phyloP scores from a whole-genome alignment of 2,329 filamentous ascomycete species.

The Pseudogymnoascus sp. region DNA sequence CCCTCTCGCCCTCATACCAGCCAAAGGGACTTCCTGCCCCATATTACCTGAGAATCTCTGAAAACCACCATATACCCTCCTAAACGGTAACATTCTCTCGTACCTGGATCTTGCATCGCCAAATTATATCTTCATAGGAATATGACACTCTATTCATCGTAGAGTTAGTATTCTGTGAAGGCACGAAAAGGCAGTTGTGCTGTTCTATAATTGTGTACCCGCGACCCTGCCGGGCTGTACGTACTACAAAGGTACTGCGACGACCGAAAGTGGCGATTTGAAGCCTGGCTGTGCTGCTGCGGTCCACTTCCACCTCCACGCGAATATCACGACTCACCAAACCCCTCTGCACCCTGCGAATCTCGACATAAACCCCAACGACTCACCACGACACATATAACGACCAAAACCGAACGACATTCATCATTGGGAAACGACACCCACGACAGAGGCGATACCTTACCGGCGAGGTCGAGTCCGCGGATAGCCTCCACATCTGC shows the following conservation, averaged over 20 bases:
- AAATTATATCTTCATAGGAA: neutral
- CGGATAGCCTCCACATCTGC: conserved; percentile 20
- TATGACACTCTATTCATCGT: neutral
- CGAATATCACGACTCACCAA: conserved; percentile 3
- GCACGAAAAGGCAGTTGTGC: neutral
- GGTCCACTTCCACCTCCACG: conserved; percentile 10
- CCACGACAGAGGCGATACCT: conserved; percentile 8
- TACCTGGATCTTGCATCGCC: neutral
- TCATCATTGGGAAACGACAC: conserved; percentile 9
- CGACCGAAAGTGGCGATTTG: conserved; percentile 7
- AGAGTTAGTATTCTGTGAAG: neutral
- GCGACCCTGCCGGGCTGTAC: neutral
- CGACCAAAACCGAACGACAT: neutral
- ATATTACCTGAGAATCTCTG: neutral
- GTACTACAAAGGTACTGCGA: neutral
- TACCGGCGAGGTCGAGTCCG: conserved; percentile 11
- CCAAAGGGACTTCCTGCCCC: neutral
- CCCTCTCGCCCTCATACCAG: neutral
- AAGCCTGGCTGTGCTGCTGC: conserved; percentile 15
- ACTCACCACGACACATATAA: neutral
- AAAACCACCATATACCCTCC: neutral
- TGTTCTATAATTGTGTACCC: neutral
- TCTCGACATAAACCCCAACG: neutral
- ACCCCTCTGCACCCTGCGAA: neutral
- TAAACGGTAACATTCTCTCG: neutral